Evolutionary conservation across 169 alveolate genomes (phyloP).

Genomic region (Plasmodium sp.): DNA sequence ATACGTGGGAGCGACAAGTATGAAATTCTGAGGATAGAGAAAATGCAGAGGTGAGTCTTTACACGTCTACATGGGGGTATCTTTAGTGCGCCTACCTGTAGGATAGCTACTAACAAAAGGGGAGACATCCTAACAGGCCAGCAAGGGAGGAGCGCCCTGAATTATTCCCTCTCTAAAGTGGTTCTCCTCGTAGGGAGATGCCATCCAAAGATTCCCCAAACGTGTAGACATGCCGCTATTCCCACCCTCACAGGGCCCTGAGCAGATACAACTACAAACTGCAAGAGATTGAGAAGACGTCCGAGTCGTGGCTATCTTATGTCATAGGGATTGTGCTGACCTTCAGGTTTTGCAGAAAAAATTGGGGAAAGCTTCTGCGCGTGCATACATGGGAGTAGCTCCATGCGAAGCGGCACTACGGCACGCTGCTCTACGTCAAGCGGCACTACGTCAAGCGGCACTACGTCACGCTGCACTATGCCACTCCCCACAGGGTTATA

Average conservation of each 20-base stretch:
- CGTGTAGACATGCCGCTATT: not conserved
- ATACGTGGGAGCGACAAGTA: slow-evolving; percentile 7
- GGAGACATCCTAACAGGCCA: not conserved
- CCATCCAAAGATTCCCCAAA: not conserved
- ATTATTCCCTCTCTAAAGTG: not conserved
- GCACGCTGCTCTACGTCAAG: no score
- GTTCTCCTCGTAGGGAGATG: not conserved
- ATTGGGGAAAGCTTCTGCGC: not conserved
- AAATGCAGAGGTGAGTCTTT: slow-evolving; percentile 33
- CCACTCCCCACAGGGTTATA: slow-evolving; percentile 77
- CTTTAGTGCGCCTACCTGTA: not conserved
- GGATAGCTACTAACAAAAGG: not conserved
- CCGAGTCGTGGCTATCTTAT: slow-evolving; percentile 70
- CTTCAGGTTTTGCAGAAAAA: slow-evolving; percentile 17
- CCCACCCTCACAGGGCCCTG: slow-evolving; percentile 50
- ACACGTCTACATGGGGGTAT: not conserved
- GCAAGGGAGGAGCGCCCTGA: not conserved
- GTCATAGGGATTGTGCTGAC: slow-evolving; percentile 55
- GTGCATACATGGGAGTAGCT: not conserved
- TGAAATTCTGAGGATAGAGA: slow-evolving; percentile 41
- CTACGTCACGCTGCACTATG: not conserved
- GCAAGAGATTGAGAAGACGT: slow-evolving; percentile 70
- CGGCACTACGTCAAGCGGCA: not conserved
- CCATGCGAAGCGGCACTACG: not conserved
- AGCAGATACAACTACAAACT: slow-evolving; percentile 76